Base-by-base conservation (phyloP, 257 asterid genomes). In the Linderniella brevidens region DNA sequence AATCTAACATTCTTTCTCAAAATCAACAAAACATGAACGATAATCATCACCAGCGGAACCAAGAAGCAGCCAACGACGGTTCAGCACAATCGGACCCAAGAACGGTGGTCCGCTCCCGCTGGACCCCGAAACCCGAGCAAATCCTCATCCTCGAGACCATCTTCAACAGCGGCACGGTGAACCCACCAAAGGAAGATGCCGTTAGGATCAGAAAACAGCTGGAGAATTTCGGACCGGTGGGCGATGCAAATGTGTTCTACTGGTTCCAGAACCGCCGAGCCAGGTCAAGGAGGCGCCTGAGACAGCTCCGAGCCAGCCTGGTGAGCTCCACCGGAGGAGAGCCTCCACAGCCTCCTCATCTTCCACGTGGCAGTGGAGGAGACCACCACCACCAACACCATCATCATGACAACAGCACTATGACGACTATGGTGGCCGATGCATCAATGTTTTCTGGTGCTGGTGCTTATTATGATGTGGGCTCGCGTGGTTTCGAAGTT, bases 181-280 rank as follows among this genome's bases (percentile, higher is more conserved):
- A 82, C 37, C 94, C 92, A 0, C 75, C 92, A 0, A 77, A 74
- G 14, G 85, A 82, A 19, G 94, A 82, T 45, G 77, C 92, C 0
- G 74, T 74, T 0, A 53, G 78, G 42, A 82, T 82, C 37, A 66
- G 92, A 10, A 72, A 69, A 60, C 68, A 71, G 25, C 77, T 82
- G 0, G 82, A 82, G 59, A 76, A 72, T 39, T 82, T 74, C 64
- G 94, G 94, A 3, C 13, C 92, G 0, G 92, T 82, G 2, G 94
- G 82, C 16, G 94, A 82, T 41, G 82, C 94, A 19, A 82, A 82
- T 46, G 88, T 82, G 42, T 82, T 82, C 69, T 82, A 79, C 68
- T 82, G 94, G 94, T 82, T 82, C 67, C 92, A 82, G 56, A 82
- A 82, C 55, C 84, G 92, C 16, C 79, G 92, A 13, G 79, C 94